These are phyloP conservation scores for Trematosphaeria pertusa DNA, from an alignment of 2,329 filamentous ascomycete species.

Conservation along the genomic window DNA sequence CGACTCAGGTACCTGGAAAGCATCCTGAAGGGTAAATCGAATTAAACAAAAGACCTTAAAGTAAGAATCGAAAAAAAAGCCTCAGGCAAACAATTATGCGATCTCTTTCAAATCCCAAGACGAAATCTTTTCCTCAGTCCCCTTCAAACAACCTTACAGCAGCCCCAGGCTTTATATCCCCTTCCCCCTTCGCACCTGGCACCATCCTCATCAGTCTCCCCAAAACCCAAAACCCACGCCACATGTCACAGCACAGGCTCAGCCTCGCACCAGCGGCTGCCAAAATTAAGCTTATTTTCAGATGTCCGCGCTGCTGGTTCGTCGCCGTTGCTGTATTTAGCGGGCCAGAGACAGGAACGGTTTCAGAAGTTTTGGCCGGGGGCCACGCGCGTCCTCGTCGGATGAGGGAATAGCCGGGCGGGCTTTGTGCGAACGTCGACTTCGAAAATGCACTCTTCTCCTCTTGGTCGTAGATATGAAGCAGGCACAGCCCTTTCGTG, in stretches of 20 bases:
- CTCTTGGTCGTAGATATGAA: too few relatives aligned
- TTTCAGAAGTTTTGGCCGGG: slow-evolving; percentile 7
- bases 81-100: not conserved
- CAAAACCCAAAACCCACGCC: slow-evolving; percentile 1
- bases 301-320: not conserved
- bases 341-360: slow-evolving; percentile 6
- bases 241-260: slow-evolving; percentile 6
- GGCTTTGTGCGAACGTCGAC: not conserved
- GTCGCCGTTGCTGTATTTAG: slow-evolving; percentile 7
- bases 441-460: too few relatives aligned
- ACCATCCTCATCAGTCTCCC: too few relatives aligned
- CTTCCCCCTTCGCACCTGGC: too few relatives aligned
- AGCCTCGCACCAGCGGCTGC: slow-evolving; percentile 5
- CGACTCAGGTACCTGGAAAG: slow-evolving; percentile 7
- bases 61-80: not conserved
- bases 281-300: slow-evolving; percentile 1
- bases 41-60: slow-evolving; percentile 4
- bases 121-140: slow-evolving; percentile 1
- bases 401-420: slow-evolving; percentile 2
- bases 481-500: too few relatives aligned
- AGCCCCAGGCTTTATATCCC: not conserved
- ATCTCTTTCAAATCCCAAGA: not conserved
- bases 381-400: slow-evolving; percentile 3
- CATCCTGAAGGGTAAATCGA: slow-evolving; percentile 9
- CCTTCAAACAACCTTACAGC: too few relatives aligned